Evolutionary conservation across 495 filamentous ascomycete genomes (phyloP).

Genomic region (Aspergillus diversus): DNA sequence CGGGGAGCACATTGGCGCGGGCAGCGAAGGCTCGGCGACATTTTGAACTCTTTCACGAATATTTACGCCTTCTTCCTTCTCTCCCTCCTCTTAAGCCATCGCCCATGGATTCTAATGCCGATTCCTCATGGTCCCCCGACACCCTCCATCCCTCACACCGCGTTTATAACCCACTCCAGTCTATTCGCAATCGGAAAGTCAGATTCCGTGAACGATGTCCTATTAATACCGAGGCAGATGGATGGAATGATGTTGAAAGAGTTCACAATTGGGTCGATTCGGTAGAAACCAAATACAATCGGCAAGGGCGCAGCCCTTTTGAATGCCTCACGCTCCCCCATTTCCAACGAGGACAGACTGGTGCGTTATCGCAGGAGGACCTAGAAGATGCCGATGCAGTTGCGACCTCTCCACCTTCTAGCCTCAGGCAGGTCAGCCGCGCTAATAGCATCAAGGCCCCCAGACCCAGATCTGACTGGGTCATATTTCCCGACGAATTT

Average conservation of each 20-base stretch:
- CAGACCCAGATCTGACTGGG: slow-evolving; percentile 78
- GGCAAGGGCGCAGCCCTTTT: slow-evolving; percentile 42
- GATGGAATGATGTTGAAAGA: slow-evolving; percentile 71
- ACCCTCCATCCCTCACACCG: slow-evolving; percentile 52
- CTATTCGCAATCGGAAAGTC: slow-evolving; percentile 81
- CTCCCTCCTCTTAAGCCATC: slow-evolving; percentile 63
- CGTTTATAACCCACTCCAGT: slow-evolving; percentile 83
- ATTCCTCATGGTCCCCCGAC: slow-evolving; percentile 2
- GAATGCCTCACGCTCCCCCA: slow-evolving; percentile 60
- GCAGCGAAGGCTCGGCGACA: slow-evolving; percentile 78
- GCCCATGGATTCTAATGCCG: slow-evolving; percentile 8
- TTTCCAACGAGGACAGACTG: slow-evolving; percentile 44
- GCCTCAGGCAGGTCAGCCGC: slow-evolving; percentile 37
- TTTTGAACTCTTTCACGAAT: slow-evolving; percentile 79
- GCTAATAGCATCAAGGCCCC: slow-evolving; percentile 55
- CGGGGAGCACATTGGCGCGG: slow-evolving; percentile 74
- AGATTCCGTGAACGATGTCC: slow-evolving; percentile 70
- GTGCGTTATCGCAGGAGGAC: slow-evolving; percentile 19
- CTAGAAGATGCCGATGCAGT: slow-evolving; percentile 28
- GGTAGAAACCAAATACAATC: slow-evolving; percentile 56
- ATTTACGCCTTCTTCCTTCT: slow-evolving; percentile 73
- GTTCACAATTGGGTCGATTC: slow-evolving; percentile 76
- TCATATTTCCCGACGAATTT: slow-evolving; percentile 74
- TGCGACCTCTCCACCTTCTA: slow-evolving; percentile 41
- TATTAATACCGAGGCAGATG: slow-evolving; percentile 71